phyloP scores from a whole-genome alignment of 2,329 filamentous ascomycete species.

The Podosphaera fusca region DNA sequence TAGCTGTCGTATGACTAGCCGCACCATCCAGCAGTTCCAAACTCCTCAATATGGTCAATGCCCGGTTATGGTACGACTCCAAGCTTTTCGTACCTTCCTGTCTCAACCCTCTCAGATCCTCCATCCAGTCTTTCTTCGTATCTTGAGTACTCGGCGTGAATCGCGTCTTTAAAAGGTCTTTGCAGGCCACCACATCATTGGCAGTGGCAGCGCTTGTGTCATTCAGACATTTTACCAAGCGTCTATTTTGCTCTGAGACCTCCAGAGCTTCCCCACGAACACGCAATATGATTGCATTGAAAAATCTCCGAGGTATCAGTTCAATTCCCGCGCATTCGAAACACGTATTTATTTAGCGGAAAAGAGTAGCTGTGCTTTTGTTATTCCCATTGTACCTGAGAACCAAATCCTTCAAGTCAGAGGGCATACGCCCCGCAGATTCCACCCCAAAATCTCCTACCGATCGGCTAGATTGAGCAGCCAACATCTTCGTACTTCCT shows the following conservation, averaged over 20 bases:
- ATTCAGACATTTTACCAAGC: neutral
- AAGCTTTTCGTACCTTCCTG: too few relatives aligned
- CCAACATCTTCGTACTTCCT: too few relatives aligned
- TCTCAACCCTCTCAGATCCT: too few relatives aligned
- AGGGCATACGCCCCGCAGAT: neutral
- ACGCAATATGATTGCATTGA: neutral
- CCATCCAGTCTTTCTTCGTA: too few relatives aligned
- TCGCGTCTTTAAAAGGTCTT: neutral
- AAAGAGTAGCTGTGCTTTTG: neutral
- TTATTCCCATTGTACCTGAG: neutral
- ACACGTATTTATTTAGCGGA: neutral
- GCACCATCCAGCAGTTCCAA: too few relatives aligned
- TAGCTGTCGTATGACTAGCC: too few relatives aligned
- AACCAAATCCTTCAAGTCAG: neutral
- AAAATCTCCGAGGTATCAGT: neutral
- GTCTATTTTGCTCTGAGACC: neutral
- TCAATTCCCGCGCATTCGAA: neutral
- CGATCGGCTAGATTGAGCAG: neutral
- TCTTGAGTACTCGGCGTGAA: constrained; percentile 3
- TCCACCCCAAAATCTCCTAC: neutral
- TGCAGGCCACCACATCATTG: neutral
- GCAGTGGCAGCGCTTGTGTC: neutral
- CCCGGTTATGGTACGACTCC: too few relatives aligned
- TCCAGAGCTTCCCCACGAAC: neutral
- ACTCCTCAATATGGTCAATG: too few relatives aligned